Base-by-base conservation (phyloP, 2,329 filamentous ascomycete genomes). In the Ceratocystis papillata region DNA sequence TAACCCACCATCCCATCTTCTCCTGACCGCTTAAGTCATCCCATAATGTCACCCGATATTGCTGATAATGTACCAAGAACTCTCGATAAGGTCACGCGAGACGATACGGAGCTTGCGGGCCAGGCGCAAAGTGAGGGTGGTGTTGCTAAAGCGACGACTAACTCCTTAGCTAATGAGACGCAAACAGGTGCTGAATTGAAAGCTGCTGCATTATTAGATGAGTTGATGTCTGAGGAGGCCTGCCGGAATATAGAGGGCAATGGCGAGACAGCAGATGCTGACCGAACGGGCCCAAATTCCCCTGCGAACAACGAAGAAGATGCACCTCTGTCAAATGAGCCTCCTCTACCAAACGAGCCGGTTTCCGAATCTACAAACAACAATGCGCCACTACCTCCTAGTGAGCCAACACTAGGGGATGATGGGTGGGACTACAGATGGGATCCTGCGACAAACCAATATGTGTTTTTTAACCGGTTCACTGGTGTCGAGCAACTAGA, bases 401-500 rank as follows among this genome's bases (percentile, higher is more conserved):
- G 73, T 59, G 79, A 80, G 67, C 75, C 76, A 15, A 71, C 73
- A 62, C 77, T 80, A 72, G 83, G 87, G 73, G 83, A 86, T 68
- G 84, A 87, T 71, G 91, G 91, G 67, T 96, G 91, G 91, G 85
- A 88, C 67, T 85, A 85, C 45, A 80, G 88, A 67, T 95, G 89
- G 88, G 90, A 95, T 71, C 76, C 81, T 28, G 79, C 75, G 63
- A 80, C 82, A 1, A 81, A 87, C 69, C 81, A 84, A 3, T 96
- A 86, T 77, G 95, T 90, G 77, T 96, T 95, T 76, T 86, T 86
- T 79, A 96, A 96, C 74, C 85, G 87, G 70, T 86, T 88, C 74
- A 94, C 89, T 3, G 81, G 83, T 45, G 78, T 82, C 67, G 85
- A 85, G 65, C 90, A 94, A 72, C 94, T 90, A 87, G 88, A 93